Evolutionary conservation across 2,329 filamentous ascomycete species (phyloP), one percentile per base, ranked within the genome.

Genomic region (Cladorrhinum sp.): DNA sequence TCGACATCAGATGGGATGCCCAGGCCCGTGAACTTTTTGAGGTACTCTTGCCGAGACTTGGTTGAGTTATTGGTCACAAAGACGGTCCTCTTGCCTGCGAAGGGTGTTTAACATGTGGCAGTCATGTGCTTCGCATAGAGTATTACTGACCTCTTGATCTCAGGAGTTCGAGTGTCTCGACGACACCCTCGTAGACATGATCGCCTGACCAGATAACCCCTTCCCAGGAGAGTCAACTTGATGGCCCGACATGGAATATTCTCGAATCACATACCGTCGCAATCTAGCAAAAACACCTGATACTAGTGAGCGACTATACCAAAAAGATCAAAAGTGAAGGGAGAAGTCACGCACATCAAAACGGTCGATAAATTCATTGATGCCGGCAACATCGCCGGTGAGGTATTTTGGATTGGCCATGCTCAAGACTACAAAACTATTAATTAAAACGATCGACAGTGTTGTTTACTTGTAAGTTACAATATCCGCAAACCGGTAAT

Each of bases 51-150:
- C 59, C 95, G 89, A 10, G 93, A 96, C 75, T 99, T 99, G 60
- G 95, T 98, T 71, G 92, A 97, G 79, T 99, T 99, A 79, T 99
- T 99, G 45, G 95, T 99, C 56, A 99, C 95, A 72, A 99, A 99
- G 58, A 99, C 87, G 32, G 95, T 84, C 73, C 89, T 89, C 76
- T 99, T 99, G 72, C 91, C 93, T 95, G 57, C 25, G 13, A 51
- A 38, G 49, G 52, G 57, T 66, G 25, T 13, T 5, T 5, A 22
- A 18, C 16, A 45, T 5, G 16, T n/a, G n/a, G 20, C 5, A 5
- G 52, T 54, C 16, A 18, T 7, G 7, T 8, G 6, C 41, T 45
- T 45, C 20, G 6, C 3, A 18, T 45, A 5, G 41, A 7, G 16
- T 7, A 7, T 22, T n/a, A 45, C 73, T 62, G 70, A 93, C 92